Evolutionary conservation across 306 rosid genomes (phyloP).

Genomic region (Sphenostylis stenocarpa): DNA sequence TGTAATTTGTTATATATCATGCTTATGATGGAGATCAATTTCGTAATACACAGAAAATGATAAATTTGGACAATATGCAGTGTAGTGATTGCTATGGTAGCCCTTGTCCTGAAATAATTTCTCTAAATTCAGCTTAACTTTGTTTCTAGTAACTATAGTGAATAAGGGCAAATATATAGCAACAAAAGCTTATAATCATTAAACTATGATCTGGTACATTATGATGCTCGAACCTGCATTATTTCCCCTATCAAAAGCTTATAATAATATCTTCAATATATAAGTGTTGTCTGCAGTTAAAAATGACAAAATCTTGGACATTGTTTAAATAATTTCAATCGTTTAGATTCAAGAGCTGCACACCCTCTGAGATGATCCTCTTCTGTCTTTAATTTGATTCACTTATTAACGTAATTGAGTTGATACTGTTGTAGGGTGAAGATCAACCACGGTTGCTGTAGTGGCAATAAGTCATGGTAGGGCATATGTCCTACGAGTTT

Average conservation of each 20-base stretch:
- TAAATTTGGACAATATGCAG: too few species aligned
- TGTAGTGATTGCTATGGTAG: too few species aligned
- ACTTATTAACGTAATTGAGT: background rate
- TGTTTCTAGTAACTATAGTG: too few species aligned
- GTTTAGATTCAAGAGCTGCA: background rate
- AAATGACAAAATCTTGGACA: background rate
- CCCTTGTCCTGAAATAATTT: too few species aligned
- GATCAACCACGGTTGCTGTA: background rate
- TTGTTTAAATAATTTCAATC: background rate
- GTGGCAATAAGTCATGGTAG: background rate
- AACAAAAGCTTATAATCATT: background rate
- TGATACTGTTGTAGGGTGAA: conserved; percentile 26
- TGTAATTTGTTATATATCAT: too few species aligned
- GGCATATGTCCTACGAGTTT: background rate
- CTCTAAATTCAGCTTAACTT: too few species aligned
- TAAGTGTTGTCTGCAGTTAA: background rate
- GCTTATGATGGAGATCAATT: too few species aligned
- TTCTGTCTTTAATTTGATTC: background rate
- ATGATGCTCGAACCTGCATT: background rate
- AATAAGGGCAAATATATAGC: too few species aligned
- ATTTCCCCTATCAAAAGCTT: background rate
- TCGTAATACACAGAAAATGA: too few species aligned
- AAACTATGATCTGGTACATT: background rate
- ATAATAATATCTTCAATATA: background rate
- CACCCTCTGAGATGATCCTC: background rate